Evolutionary conservation across 2,329 filamentous ascomycete genomes (phyloP).

Genomic region (Monascus ruber): DNA sequence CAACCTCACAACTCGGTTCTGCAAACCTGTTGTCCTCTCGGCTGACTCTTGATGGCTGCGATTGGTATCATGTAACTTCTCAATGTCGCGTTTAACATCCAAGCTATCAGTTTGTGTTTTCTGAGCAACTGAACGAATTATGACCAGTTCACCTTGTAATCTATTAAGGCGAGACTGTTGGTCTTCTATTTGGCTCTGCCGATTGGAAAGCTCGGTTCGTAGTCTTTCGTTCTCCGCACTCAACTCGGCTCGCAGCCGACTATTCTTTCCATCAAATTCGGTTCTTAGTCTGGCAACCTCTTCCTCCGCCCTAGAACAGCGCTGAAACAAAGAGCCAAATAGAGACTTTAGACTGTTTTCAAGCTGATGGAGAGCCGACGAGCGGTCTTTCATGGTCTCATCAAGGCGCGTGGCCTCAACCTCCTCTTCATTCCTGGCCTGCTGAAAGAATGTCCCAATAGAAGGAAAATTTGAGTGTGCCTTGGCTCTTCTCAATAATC

Average conservation of each 20-base stretch:
- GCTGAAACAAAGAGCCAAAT: background rate
- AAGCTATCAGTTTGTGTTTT: background rate
- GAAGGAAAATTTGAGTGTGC: slow-evolving; percentile 13
- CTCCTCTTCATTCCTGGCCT: slow-evolving; percentile 9
- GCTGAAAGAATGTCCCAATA: slow-evolving; percentile 10
- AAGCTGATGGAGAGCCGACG: slow-evolving; percentile 6
- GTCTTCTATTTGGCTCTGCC: background rate
- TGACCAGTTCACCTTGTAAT: background rate
- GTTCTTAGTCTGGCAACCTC: slow-evolving; percentile 1
- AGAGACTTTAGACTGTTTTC: slow-evolving; percentile 5
- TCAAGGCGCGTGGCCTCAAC: slow-evolving; percentile 11
- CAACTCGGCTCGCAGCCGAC: background rate
- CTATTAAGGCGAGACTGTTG: background rate
- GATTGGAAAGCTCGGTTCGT: background rate
- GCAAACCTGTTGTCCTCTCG: background rate
- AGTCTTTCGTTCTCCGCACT: background rate
- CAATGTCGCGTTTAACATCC: background rate
- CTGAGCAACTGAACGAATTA: background rate
- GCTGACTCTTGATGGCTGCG: background rate
- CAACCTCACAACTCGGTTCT: background rate
- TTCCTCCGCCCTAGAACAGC: slow-evolving; percentile 1
- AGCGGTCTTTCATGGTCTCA: slow-evolving; percentile 8
- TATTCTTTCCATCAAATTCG: background rate
- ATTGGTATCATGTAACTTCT: background rate
- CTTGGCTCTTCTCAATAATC: slow-evolving; percentile 21